A percentile compares a stretch with the other conserved stretches of the same genome.
These are phyloP conservation scores for Fusarium gaditjirri DNA, from an alignment of 2,329 filamentous ascomycete genomes.

Conservation along the genomic window DNA sequence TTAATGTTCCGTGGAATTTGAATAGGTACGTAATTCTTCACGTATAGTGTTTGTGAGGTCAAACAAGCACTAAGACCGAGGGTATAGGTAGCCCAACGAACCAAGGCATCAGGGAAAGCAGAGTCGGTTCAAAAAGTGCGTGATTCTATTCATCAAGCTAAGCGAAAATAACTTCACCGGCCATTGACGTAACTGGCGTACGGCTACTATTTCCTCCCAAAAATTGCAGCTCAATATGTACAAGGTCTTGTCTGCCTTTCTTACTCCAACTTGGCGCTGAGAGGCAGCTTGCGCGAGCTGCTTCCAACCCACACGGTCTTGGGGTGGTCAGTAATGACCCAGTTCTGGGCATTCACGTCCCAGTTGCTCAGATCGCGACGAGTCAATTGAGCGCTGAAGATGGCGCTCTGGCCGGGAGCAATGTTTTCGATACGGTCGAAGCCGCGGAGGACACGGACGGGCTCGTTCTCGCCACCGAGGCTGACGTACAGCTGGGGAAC, in stretches of 20 bases:
- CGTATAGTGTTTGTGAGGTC: too few species aligned
- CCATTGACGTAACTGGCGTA: constrained; percentile 12
- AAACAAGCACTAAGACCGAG: background rate
- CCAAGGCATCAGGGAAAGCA: background rate
- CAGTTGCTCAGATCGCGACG: constrained; percentile 89
- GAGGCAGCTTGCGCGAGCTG: constrained; percentile 65
- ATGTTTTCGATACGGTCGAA: constrained; percentile 81
- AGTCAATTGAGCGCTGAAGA: constrained; percentile 76
- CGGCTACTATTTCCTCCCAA: background rate
- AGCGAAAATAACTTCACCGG: constrained; percentile 11
- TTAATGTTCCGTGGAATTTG: background rate
- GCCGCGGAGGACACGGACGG: constrained; percentile 73
- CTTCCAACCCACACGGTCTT: constrained; percentile 67
- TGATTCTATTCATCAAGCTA: background rate
- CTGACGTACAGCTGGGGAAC: constrained; percentile 82
- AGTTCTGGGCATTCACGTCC: constrained; percentile 84
- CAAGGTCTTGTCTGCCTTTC: background rate
- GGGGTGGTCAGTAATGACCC: constrained; percentile 68
- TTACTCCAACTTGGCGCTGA: constrained; percentile 46
- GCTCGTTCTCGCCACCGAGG: constrained; percentile 81
- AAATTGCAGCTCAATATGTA: background rate
- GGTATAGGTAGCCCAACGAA: background rate
- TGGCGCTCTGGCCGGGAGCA: constrained; percentile 71
- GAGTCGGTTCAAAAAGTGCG: background rate
- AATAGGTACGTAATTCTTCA: background rate